Evolutionary conservation across 495 filamentous ascomycete genomes (phyloP), one percentile per base, ranked within the genome.

Genomic region (Daldinia bambusicola): DNA sequence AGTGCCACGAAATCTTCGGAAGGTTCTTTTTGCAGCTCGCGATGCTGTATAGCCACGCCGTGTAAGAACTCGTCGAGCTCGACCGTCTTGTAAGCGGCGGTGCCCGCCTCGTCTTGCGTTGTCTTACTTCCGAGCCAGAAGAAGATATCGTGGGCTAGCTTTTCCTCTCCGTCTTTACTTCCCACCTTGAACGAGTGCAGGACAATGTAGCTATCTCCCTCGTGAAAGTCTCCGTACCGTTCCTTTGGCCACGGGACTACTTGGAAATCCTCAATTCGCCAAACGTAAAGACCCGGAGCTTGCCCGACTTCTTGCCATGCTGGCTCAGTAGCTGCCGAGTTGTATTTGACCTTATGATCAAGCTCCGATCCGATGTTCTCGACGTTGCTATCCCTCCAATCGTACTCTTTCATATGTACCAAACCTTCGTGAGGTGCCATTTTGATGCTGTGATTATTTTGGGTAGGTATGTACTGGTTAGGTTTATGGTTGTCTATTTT

Each of bases 11-110:
- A 90, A 40, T 85, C 83, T 22, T 85, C 84, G 0, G 87, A 89
- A 6, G 84, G 85, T 14, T 78, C 72, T n/a, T 74, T 76, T 75
- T 89, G 87, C 2, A 84, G 74, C 73, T 90, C 88, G 20, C 88
- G 84, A 67, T 90, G 82, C 66, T 89, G 87, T 7, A 82, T 86
- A 7, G 88, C 88, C 0, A 80, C 79, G 1, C 87, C 87, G 38
- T 85, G 82, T 57, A 90, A 67, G 71, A 86, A 89, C 76, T 90
- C 88, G 62, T 90, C 88, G 40, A 90, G 76, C 73, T 90, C 88
- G 22, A 89, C 88, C 1, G 88, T 88, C 75, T 90, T 90, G 75
- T 90, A 90, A 6, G 88, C 87, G 2, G 88, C 88, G 0, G 85
- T 86, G 5, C 88, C 88, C 6, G 87, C 86, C 70, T 90, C 88